phyloP scores from a whole-genome alignment of 2,329 filamentous ascomycete species.

The Aspergillus viridinutans region DNA sequence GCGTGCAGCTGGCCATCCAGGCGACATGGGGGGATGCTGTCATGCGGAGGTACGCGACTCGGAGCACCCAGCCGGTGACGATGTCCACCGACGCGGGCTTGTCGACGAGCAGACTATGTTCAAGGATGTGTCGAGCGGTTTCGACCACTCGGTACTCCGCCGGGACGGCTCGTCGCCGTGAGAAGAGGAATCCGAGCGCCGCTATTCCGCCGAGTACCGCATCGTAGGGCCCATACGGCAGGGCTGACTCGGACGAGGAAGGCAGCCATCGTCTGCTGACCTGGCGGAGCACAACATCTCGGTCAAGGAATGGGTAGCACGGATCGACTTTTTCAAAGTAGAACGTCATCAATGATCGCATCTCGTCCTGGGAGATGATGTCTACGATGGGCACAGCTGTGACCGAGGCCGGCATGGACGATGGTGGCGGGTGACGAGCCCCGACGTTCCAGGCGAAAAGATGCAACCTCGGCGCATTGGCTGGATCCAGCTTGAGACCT shows the following conservation, averaged over 20 bases:
- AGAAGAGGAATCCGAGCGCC: conserved; percentile 52
- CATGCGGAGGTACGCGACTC: conserved; percentile 51
- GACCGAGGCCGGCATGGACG: conserved; percentile 7
- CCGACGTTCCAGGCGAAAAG: conserved; percentile 56
- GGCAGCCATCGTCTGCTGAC: conserved; percentile 29
- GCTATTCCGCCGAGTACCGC: conserved; percentile 53
- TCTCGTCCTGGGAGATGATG: conserved; percentile 46
- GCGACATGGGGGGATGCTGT: conserved; percentile 51
- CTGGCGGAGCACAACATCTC: conserved; percentile 21
- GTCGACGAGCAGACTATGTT: conserved; percentile 33
- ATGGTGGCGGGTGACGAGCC: conserved; percentile 8
- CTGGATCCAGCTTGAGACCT: conserved; percentile 51
- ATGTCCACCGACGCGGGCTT: conserved; percentile 24
- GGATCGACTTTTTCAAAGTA: conserved; percentile 54
- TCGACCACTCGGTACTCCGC: conserved; percentile 47
- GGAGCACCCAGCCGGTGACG: conserved; percentile 48
- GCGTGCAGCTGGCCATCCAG: conserved; percentile 53
- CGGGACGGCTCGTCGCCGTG: conserved; percentile 37
- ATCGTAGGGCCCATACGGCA: conserved; percentile 37
- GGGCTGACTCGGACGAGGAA: conserved; percentile 9
- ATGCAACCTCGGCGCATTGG: conserved; percentile 50
- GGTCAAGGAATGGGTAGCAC: conserved; percentile 49
- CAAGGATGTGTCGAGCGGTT: conserved; percentile 45
- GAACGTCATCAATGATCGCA: conserved; percentile 43
- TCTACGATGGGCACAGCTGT: conserved; percentile 39